Conservation (phyloP, 768 basidiomycete species). For the Cyclocybe cylindracea region DNA sequence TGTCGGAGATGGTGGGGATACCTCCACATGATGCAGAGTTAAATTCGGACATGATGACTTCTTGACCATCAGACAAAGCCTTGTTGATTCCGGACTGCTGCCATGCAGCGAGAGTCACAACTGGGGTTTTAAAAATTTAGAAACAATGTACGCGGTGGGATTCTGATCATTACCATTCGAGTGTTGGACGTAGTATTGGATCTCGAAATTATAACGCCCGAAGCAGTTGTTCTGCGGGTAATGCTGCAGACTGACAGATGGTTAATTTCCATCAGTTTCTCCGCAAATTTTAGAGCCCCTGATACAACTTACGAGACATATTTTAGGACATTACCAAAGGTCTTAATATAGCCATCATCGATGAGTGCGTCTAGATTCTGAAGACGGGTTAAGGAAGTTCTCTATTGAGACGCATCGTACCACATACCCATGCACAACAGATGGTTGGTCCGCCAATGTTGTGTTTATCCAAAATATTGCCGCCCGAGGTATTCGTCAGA, state of each 20-base stretch:
- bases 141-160: not conserved
- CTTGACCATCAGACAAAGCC: slow-evolving; percentile 30
- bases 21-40: slow-evolving; percentile 57
- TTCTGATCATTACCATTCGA: slow-evolving; percentile 35
- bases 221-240: slow-evolving; percentile 53
- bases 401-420: not conserved
- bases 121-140: slow-evolving; percentile 17
- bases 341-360: slow-evolving; percentile 38
- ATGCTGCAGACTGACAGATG: slow-evolving; percentile 46
- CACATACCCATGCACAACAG: slow-evolving; percentile 51
- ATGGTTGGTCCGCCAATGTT: slow-evolving; percentile 51
- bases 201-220: slow-evolving; percentile 33
- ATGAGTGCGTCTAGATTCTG: slow-evolving; percentile 46
- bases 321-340: slow-evolving; percentile 41
- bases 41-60: slow-evolving; percentile 54
- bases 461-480: slow-evolving; percentile 36
- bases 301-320: slow-evolving; percentile 43
- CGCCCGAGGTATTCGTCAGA: slow-evolving; percentile 36
- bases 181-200: slow-evolving; percentile 48
- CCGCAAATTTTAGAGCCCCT: not conserved
- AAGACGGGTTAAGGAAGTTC: not conserved
- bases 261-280: not conserved
- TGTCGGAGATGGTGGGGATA: slow-evolving; percentile 48
- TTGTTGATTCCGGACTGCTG: slow-evolving; percentile 41
- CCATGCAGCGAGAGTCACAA: slow-evolving; percentile 45